Conservation (phyloP, 495 filamentous ascomycete species). For the Neurospora sp. region DNA sequence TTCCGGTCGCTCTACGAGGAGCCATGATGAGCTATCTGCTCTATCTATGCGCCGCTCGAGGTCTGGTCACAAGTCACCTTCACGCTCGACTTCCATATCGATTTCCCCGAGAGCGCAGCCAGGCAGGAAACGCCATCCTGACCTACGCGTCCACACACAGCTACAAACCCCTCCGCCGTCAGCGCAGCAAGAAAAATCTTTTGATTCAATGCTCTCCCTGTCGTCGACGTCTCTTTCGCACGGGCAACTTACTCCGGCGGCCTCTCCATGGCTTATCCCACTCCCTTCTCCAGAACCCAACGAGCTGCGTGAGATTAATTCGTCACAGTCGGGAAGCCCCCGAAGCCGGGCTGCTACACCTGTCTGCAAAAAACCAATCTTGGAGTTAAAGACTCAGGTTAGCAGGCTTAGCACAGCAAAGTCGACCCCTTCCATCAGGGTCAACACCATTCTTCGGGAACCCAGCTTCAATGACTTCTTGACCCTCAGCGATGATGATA, state of each 20-base stretch:
- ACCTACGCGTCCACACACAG: not conserved
- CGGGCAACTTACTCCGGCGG: conserved; percentile 7
- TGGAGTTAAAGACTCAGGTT: not conserved
- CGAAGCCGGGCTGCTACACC: not conserved
- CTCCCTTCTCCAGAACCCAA: conserved; percentile 1
- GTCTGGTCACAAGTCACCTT: conserved; percentile 5
- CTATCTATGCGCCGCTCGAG: conserved; percentile 5
- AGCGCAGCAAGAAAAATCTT: conserved; percentile 6
- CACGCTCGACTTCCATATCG: conserved; percentile 7
- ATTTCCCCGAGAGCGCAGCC: conserved; percentile 13
- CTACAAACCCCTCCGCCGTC: conserved; percentile 11
- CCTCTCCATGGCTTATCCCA: conserved; percentile 16
- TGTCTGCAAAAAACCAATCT: not conserved
- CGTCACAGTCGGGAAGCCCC: not conserved
- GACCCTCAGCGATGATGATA: conserved; percentile 35
- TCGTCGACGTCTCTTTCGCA: not conserved
- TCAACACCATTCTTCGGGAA: conserved; percentile 21
- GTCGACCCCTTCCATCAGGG: not conserved
- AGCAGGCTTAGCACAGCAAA: not conserved
- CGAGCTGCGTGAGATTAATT: not conserved
- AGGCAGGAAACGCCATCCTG: conserved; percentile 4
- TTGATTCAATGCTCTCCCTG: not conserved
- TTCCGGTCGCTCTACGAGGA: not conserved
- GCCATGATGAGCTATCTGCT: not conserved
- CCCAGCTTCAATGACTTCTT: conserved; percentile 38